Evolutionary conservation across 1,139 yeast species (phyloP).

Genomic region (Spencermartinsiella ligniputridi): DNA sequence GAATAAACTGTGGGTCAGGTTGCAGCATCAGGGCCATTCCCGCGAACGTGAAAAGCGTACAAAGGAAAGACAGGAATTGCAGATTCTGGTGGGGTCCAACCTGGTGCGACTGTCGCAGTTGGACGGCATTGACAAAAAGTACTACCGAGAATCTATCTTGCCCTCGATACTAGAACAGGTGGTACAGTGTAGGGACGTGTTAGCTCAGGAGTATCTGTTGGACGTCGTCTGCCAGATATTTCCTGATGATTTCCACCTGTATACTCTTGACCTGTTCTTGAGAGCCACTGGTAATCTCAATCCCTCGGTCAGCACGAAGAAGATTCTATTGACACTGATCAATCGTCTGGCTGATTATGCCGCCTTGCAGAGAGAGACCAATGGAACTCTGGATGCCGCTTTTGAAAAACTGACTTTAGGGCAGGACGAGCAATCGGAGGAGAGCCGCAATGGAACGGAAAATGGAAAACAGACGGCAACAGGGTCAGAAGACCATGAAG

Average conservation of each 20-base stretch:
- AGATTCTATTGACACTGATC: conserved; percentile 63
- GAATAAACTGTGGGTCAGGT: conserved; percentile 96
- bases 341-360: conserved; percentile 66
- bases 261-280: conserved; percentile 64
- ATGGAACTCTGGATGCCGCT: conserved; percentile 13
- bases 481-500: conserved; percentile 12
- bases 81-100: conserved; percentile 88
- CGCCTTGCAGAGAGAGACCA: conserved; percentile 26
- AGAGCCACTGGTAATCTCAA: conserved; percentile 63
- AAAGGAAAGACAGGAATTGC: conserved; percentile 74
- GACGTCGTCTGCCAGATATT: conserved; percentile 92
- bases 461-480: conserved; percentile 5
- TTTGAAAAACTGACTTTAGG: conserved; percentile 2
- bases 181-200: conserved; percentile 83
- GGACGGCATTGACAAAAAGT: conserved; percentile 62
- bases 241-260: conserved; percentile 86
- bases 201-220: conserved; percentile 86
- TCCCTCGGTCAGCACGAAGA: conserved; percentile 64
- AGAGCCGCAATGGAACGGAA: conserved; percentile 1
- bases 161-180: conserved; percentile 87
- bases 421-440: conserved; percentile 9
- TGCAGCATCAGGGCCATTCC: conserved; percentile 94
- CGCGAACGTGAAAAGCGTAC: conserved; percentile 72
- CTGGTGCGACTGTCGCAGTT: conserved; percentile 84
- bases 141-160: conserved; percentile 61